Percentiles rank a stretch among this genome's conserved stretches.
These are phyloP conservation scores for Sonneratia alba DNA, from an alignment of 345 rosid genomes.

Conservation along the genomic window DNA sequence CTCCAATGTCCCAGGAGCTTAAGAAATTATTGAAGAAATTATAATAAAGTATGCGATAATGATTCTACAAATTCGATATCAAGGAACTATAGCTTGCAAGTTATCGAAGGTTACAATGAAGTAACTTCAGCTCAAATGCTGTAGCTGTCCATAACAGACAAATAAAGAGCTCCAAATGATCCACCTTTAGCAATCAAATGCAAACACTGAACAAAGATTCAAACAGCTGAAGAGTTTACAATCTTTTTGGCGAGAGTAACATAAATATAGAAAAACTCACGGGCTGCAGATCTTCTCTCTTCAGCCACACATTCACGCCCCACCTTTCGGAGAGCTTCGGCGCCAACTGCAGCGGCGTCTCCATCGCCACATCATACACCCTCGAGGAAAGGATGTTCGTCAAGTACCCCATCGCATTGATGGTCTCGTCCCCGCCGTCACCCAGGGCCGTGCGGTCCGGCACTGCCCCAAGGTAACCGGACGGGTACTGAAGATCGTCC, in stretches of 20 bases:
- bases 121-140: too few relatives aligned
- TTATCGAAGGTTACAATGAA: too few relatives aligned
- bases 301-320: conserved; percentile 61
- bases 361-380: conserved; percentile 78
- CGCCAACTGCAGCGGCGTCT: conserved; percentile 68
- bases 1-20: too few relatives aligned
- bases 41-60: too few relatives aligned
- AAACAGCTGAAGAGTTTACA: not conserved
- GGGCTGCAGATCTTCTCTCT: conserved; percentile 86
- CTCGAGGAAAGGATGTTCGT: conserved; percentile 65
- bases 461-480: conserved; percentile 77
- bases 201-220: not conserved
- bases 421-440: conserved; percentile 18
- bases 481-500: conserved; percentile 57
- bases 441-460: conserved; percentile 32
- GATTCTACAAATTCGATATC: too few relatives aligned
- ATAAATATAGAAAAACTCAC: conserved; percentile 24
- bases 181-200: not conserved
- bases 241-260: not conserved
- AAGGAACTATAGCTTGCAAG: too few relatives aligned
- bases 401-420: conserved; percentile 60
- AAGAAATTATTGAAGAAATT: too few relatives aligned
- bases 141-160: too few relatives aligned
- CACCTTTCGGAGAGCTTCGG: conserved; percentile 57
- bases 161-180: too few relatives aligned